Evolutionary conservation across 805 yeast genomes (phyloP).

Genomic region (Wickerhamiella australiensis): DNA sequence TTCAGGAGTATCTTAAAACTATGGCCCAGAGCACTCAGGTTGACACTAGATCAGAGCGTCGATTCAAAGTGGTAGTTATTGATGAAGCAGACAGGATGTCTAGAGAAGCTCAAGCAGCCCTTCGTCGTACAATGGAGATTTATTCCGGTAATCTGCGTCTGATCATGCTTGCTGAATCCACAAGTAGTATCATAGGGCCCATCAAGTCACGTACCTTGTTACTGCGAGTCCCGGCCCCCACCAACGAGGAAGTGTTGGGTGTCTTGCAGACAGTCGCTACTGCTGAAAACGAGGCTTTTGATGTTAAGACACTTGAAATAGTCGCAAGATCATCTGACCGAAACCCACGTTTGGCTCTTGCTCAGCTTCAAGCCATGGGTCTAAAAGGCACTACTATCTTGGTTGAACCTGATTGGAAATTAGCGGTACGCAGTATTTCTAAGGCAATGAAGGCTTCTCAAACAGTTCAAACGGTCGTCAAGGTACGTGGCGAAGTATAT

Average conservation of each 20-base stretch:
- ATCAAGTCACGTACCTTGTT: slow-evolving; percentile 85
- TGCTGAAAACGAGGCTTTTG: slow-evolving; percentile 41
- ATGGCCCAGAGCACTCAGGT: slow-evolving; percentile 92
- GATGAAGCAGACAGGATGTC: slow-evolving; percentile 97
- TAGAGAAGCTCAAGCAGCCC: slow-evolving; percentile 83
- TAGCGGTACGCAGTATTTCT: slow-evolving; percentile 59
- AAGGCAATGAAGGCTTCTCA: slow-evolving; percentile 46
- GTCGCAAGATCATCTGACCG: slow-evolving; percentile 50
- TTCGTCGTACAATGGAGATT: slow-evolving; percentile 66
- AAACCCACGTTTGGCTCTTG: slow-evolving; percentile 64
- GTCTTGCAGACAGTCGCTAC: slow-evolving; percentile 46
- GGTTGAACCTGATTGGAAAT: slow-evolving; percentile 70
- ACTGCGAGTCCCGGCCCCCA: slow-evolving; percentile 79
- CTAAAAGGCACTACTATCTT: slow-evolving; percentile 24
- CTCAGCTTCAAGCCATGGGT: slow-evolving; percentile 67
- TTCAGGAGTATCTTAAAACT: slow-evolving; percentile 86
- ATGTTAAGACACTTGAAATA: slow-evolving; percentile 27
- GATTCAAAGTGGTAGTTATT: slow-evolving; percentile 66
- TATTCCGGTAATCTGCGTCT: slow-evolving; percentile 69
- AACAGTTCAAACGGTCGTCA: slow-evolving; percentile 39
- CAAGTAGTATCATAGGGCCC: slow-evolving; percentile 86
- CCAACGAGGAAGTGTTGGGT: slow-evolving; percentile 40
- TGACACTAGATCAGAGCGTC: slow-evolving; percentile 48
- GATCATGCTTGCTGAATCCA: slow-evolving; percentile 74
- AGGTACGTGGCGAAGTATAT: slow-evolving; percentile 55